Base-by-base conservation (phyloP, 495 filamentous ascomycete species). In the Bathelium albidoporum region DNA sequence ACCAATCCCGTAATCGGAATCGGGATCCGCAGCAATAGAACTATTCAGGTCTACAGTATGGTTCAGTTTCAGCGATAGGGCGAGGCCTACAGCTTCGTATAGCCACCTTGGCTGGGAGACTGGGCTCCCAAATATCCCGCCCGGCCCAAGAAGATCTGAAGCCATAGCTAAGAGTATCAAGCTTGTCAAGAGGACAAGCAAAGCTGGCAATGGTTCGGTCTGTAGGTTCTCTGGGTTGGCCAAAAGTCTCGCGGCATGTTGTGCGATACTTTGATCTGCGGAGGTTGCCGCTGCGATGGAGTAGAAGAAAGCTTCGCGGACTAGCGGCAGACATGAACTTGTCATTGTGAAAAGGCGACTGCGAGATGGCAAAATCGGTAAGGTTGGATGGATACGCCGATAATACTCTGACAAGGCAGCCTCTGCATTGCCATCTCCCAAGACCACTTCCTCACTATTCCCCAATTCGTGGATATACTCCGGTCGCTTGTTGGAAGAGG, bases 321-420 rank as follows among this genome's bases (percentile, higher is more conserved):
- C 76, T 14, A 78, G 73, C 9, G 77, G 68, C 4, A 84, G 82
- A 68, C 85, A 86, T 59, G 83, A 80, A 11, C 81, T 79, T 22
- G 94, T 73, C 44, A 86, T 76, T 14, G 80, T 80, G 45, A 84
- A 77, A 2, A 91, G 78, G 5, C 82, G 78, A 39, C 80, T 77
- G 67, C 86, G 89, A 66, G 83, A 78, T 0, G 89, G 83, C 18
- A 96, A 80, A 2, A 95, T 75, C 0, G 91, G 91, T 61, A 92
- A 85, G 18, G 84, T 82, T 1, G 84, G 82, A 69, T 95, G 89
- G 20, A 95, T 84, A 32, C 82, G 76, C 26, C 67, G 64, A 34
- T 71, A 69, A 49, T 71, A 71, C 49, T 71, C 69, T 24, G 65
- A 59, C 14, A 71, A 59, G 12, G 69, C 67, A 3, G 31, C 39